Evolutionary conservation across 140 eudicot genomes (phyloP).

Genomic region (Erigeron philadelphicus): DNA sequence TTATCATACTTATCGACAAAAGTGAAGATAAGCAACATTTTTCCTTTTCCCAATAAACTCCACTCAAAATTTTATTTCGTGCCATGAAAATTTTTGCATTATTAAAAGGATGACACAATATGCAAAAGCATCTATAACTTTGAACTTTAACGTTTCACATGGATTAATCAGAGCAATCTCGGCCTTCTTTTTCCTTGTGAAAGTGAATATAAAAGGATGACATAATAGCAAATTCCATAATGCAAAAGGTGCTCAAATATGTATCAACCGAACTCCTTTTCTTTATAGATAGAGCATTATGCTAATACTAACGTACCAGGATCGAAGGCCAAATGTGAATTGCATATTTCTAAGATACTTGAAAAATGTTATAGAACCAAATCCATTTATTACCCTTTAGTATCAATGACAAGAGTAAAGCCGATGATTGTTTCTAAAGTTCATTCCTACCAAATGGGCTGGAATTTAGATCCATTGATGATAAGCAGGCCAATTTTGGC

Average conservation of each 20-base stretch:
- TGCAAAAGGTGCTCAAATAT: too few relatives aligned
- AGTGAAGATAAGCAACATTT: slow-evolving; percentile 7
- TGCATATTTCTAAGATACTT: not conserved
- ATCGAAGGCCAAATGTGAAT: not conserved
- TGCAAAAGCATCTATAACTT: slow-evolving; percentile 4
- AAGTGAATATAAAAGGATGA: too few relatives aligned
- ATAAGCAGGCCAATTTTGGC: not conserved
- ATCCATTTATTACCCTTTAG: not conserved
- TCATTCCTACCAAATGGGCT: too few relatives aligned
- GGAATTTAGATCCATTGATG: too few relatives aligned
- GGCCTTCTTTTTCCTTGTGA: too few relatives aligned
- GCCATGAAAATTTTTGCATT: not conserved
- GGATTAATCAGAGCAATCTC: not conserved
- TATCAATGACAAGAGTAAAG: not conserved
- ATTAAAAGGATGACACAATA: not conserved
- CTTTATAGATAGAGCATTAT: too few relatives aligned
- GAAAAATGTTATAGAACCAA: too few relatives aligned
- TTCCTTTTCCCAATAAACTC: not conserved
- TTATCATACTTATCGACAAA: not conserved
- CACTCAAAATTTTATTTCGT: not conserved
- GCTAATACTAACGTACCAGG: too few relatives aligned
- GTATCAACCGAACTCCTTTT: too few relatives aligned
- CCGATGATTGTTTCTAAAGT: too few relatives aligned
- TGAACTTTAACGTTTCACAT: not conserved
- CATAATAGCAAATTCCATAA: too few relatives aligned